A percentile compares a stretch with the other conserved stretches of the same genome.
phyloP scores from a whole-genome alignment of 352 stramenopile species.

The Pilasporangium apinafurcum region DNA sequence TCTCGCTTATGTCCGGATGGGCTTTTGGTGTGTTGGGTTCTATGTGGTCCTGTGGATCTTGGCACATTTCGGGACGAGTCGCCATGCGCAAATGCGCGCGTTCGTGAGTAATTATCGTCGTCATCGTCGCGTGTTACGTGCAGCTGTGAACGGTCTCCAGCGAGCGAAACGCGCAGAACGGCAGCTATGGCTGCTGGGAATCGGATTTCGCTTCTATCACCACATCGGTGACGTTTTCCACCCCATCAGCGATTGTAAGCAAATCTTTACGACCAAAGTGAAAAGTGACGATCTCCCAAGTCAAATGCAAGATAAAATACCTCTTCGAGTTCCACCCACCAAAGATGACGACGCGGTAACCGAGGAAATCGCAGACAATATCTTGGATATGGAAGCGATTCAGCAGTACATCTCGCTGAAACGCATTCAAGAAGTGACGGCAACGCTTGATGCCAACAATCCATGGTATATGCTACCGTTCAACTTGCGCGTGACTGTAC shows the following conservation, averaged over 20 bases:
- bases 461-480: constrained; percentile 49
- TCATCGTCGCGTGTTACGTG: constrained; percentile 11
- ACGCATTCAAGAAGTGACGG: constrained; percentile 45
- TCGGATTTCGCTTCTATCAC: constrained; percentile 70
- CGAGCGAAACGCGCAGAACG: constrained; percentile 13
- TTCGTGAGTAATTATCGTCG: constrained; percentile 27
- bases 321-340: no score
- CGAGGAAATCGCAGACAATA: no score
- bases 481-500: constrained; percentile 29
- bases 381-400: constrained; percentile 4
- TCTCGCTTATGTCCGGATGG: constrained; percentile 19
- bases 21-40: constrained; percentile 16
- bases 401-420: no score
- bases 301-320: constrained; percentile 10
- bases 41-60: constrained; percentile 26
- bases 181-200: constrained; percentile 64
- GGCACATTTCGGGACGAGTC: constrained; percentile 24
- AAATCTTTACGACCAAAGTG: no score
- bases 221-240: constrained; percentile 48
- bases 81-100: constrained; percentile 22
- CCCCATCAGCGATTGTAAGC: no score
- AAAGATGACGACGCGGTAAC: no score
- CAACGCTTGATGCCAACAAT: constrained; percentile 30
- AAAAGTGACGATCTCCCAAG: constrained; percentile 20
- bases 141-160: no score